Conservation (phyloP, 2,329 filamentous ascomycete genomes). For the Diaporthe australafricana region DNA sequence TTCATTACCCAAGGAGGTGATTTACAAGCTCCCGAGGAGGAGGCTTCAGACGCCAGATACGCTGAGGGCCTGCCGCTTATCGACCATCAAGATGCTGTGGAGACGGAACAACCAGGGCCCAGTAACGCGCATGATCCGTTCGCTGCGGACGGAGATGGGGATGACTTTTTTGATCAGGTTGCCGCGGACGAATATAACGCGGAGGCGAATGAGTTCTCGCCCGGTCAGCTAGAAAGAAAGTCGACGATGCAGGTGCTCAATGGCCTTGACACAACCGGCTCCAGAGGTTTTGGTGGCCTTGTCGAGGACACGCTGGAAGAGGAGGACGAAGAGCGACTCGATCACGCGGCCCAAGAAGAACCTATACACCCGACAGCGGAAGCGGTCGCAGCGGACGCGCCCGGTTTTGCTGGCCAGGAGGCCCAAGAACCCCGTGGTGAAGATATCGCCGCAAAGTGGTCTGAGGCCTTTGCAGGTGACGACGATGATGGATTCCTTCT, state of each 20-base stretch:
- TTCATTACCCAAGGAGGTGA: slow-evolving; percentile 54
- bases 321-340: slow-evolving; percentile 40
- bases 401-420: slow-evolving; percentile 40
- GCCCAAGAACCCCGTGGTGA: slow-evolving; percentile 54
- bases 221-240: slow-evolving; percentile 69
- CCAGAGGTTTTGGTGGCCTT: slow-evolving; percentile 40
- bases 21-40: slow-evolving; percentile 52
- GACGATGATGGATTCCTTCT: slow-evolving; percentile 73
- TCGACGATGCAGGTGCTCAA: slow-evolving; percentile 76
- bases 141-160: slow-evolving; percentile 58
- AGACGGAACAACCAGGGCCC: slow-evolving; percentile 40
- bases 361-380: slow-evolving; percentile 29
- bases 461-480: slow-evolving; percentile 82
- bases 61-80: slow-evolving; percentile 78
- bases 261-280: slow-evolving; percentile 54
- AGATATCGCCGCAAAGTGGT: slow-evolving; percentile 85
- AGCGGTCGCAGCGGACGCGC: slow-evolving; percentile 42
- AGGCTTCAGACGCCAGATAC: slow-evolving; percentile 68
- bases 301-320: slow-evolving; percentile 49
- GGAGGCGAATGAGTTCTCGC: slow-evolving; percentile 41
- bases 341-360: slow-evolving; percentile 30
- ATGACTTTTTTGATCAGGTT: slow-evolving; percentile 73
- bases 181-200: slow-evolving; percentile 46
- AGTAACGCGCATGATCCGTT: slow-evolving; percentile 46
- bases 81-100: slow-evolving; percentile 49